Conservation (phyloP, 306 rosid genomes). For the Prunus armeniaca region DNA sequence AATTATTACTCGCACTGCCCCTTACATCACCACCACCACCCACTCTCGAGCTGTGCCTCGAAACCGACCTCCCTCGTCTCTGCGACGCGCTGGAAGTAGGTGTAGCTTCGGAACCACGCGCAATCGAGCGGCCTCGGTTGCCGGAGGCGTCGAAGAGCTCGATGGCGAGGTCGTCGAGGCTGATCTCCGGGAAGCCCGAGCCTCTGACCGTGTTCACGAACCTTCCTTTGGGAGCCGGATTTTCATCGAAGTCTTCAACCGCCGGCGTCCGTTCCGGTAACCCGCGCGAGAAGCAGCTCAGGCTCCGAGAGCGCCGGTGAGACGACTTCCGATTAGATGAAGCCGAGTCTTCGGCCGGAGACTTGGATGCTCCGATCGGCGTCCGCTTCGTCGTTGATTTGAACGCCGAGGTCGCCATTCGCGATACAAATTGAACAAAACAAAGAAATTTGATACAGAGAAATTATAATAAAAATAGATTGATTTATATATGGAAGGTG, state of each 20-base stretch:
- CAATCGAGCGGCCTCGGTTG: constrained; percentile 50
- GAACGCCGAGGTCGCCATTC: constrained; percentile 94
- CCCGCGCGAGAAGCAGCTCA: constrained; percentile 65
- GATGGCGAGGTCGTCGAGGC: constrained; percentile 85
- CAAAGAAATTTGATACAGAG: not conserved
- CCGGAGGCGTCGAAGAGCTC: constrained; percentile 72
- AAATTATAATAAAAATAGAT: not conserved
- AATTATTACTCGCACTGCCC: constrained; percentile 31
- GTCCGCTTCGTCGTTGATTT: constrained; percentile 84
- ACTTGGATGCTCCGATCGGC: constrained; percentile 48
- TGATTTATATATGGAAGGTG: not conserved
- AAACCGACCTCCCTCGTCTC: constrained; percentile 93
- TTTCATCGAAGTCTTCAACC: constrained; percentile 29
- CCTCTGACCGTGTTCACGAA: constrained; percentile 89
- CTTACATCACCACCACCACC: constrained; percentile 38
- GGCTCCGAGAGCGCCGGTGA: constrained; percentile 90
- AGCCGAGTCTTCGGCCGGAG: constrained; percentile 46
- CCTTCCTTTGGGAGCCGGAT: constrained; percentile 44
- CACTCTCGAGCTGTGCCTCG: constrained; percentile 55
- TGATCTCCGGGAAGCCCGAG: constrained; percentile 88
- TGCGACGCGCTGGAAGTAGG: constrained; percentile 42
- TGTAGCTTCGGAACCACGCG: constrained; percentile 37
- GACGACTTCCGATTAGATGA: constrained; percentile 45
- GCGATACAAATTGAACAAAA: not conserved
- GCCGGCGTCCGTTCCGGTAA: constrained; percentile 15